Evolutionary conservation across 306 rosid species (phyloP), one percentile per base, ranked within the genome.

Genomic region (Elaeagnus macrophylla): DNA sequence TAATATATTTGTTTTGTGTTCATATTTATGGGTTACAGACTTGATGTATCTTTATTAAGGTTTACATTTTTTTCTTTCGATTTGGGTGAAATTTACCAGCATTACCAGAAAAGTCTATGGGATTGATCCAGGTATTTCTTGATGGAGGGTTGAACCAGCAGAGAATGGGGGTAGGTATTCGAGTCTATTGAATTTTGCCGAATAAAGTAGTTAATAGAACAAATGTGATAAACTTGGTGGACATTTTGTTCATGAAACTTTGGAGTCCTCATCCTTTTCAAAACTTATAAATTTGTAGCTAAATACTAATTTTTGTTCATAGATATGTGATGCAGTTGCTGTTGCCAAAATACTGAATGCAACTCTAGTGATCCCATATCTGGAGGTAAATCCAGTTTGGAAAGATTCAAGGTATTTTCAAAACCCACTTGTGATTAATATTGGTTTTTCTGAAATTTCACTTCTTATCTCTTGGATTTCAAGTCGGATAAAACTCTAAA

Each of bases 311-410:
- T 67, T 65, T 41, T 47, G 51, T 66, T 53, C 25, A 18, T 67
- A 93, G 99, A 93, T 93, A 75, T 93, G 99, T 62, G 99, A 93
- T 73, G 99, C 99, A 49, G 99, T 93, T 49, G 99, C 96, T 39
- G 81, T 87, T 49, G 96, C 99, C 11, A 93, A 84, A 77, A 77
- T 87, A 62, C 79, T 93, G 67, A 93, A 93, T 77, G 96, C 96
- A 45, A 84, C 96, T 32, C 95, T 93, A 18, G 99, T 93, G 66
- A 87, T 93, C 59, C 99, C 99, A 5, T 75, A 80, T 74, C 94
- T 93, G 56, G 96, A 93, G 76, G 66, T 84, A 40, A 93, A 93
- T 77, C 89, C 99, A 46, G 99, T 93, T 54, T 93, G 99, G 99
- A 61, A 57, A 60, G 99, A 93, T 77, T 76, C 95, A 17, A 93